Base-by-base conservation (phyloP, 2,329 filamentous ascomycete species). In the Ascochyta pisi region DNA sequence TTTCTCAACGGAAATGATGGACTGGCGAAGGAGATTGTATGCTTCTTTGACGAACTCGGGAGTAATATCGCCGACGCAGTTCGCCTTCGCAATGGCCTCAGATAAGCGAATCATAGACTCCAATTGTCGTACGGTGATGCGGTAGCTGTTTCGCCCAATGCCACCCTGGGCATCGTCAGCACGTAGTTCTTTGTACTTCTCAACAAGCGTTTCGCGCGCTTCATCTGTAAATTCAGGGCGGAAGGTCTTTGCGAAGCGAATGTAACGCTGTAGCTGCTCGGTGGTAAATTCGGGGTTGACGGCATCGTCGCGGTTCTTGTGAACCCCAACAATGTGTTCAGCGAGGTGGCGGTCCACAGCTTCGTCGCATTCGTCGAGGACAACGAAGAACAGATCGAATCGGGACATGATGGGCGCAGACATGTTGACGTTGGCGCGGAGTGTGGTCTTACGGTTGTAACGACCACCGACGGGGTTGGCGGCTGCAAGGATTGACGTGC, bases 341-440 rank as follows among this genome's bases (percentile, higher is more conserved):
- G 95, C 95, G 4, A 99, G 83, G 71, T 96, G 92, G 53, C 92
- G 89, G 73, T 99, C 95, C 31, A 96, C 87, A 35, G 85, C 80
- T 78, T 98, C 94, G 71, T 97, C 96, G 75, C 94, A 98, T 70
- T 99, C 95, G 73, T 99, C 95, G 0, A 98, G 85, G 24, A 99
- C 90, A 49, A 99, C 92, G 73, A 99, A 99, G 84, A 99, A 99
- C 9, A 99, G 83, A 81, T 99, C 95, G 77, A 99, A 99, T 82
- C 95, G 91, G 49, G 92, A 96, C 95, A 99, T 99, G 81, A 99
- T 99, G 55, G 95, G 95, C 1, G 95, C 95, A 24, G 89, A 94
- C 91, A 99, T 97, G 80, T 98, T 98, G 78, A 99, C 94, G 76
- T 99, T 99, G 61, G 91, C 87, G 47, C 95, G 86, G 6, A 99